Conservation (phyloP, 2,329 filamentous ascomycete species). For the Ophiostoma tasmaniense region DNA sequence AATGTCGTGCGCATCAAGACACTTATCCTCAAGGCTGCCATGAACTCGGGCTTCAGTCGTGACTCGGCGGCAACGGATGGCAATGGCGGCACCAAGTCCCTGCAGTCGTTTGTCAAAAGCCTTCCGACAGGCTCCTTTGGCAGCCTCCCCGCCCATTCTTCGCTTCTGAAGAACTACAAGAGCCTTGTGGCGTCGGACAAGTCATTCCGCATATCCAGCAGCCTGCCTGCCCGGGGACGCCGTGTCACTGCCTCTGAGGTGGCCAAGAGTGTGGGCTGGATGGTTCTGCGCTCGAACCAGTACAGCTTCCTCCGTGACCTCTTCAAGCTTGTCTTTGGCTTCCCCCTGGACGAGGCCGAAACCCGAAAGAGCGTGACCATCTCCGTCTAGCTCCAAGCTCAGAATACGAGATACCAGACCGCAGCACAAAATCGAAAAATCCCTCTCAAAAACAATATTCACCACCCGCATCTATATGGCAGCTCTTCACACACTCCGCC, state of each 20-base stretch:
- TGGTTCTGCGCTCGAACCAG: conserved; percentile 59
- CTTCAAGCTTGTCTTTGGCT: conserved; percentile 77
- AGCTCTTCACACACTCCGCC: neutral
- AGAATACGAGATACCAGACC: neutral
- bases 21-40: conserved; percentile 74
- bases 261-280: conserved; percentile 68
- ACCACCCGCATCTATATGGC: neutral
- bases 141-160: conserved; percentile 57
- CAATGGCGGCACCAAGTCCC: conserved; percentile 40
- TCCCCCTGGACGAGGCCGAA: conserved; percentile 69
- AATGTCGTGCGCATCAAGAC: conserved; percentile 71
- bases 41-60: conserved; percentile 72
- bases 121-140: conserved; percentile 75
- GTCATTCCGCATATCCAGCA: conserved; percentile 48
- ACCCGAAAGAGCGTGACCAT: conserved; percentile 57
- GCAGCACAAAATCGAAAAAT: neutral
- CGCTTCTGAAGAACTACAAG: conserved; percentile 70
- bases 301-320: conserved; percentile 76
- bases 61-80: conserved; percentile 38
- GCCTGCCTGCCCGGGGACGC: conserved; percentile 49
- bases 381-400: conserved; percentile 33
- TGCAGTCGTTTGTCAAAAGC: conserved; percentile 68
- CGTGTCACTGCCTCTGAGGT: conserved; percentile 64
- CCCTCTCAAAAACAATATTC: neutral
- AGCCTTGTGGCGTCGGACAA: conserved; percentile 68